phyloP scores from a whole-genome alignment of 805 yeast genomes.

The Yarrowia sp. region DNA sequence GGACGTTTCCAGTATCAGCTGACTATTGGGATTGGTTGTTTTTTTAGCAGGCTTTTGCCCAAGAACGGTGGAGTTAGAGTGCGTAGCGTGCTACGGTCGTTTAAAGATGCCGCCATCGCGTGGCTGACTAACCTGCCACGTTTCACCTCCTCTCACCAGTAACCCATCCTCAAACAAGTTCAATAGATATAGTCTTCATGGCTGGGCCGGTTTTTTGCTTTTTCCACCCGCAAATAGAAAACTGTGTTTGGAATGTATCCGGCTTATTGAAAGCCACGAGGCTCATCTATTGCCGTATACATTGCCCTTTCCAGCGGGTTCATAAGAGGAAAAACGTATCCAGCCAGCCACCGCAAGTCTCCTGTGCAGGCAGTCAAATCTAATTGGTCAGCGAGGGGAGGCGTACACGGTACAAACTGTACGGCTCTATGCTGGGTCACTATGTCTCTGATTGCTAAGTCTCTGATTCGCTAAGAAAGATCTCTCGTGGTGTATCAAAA shows the following conservation, averaged over 20 bases:
- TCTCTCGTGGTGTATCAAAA: neutral
- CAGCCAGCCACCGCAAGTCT: neutral
- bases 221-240: neutral
- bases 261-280: neutral
- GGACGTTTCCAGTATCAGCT: neutral
- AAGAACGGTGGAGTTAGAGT: neutral
- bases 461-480: no score
- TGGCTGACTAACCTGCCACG: neutral
- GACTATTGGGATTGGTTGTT: neutral
- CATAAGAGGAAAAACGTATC: no score
- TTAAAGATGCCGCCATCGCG: neutral
- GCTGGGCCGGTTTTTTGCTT: neutral
- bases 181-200: neutral
- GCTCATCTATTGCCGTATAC: neutral
- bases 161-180: no score
- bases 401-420: no score
- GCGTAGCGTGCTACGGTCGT: no score
- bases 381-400: neutral
- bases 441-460: no score
- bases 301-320: neutral
- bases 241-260: neutral
- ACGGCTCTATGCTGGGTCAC: no score
- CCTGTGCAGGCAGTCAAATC: no score
- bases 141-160: no score
- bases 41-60: neutral